A percentile compares a stretch with the other conserved stretches of the same genome.
Conservation (phyloP, 192 early-diverging fungal species). For the Hyaloraphidium curvatum region DNA sequence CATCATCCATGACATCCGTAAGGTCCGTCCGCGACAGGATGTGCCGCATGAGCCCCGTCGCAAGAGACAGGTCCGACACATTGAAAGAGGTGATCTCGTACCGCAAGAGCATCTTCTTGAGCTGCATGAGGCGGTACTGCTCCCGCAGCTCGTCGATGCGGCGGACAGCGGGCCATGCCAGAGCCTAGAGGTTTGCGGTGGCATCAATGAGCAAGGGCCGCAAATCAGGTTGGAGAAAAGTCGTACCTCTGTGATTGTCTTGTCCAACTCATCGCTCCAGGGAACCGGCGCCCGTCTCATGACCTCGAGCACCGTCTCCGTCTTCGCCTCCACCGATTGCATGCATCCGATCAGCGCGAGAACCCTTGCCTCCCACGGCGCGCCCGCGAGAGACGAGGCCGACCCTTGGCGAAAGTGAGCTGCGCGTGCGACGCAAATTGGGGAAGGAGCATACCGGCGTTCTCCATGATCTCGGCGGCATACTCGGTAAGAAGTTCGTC, state of each 20-base stretch:
- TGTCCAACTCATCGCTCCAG: conserved; percentile 32
- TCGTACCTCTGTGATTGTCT: conserved; percentile 12
- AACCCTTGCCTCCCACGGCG: conserved; percentile 37
- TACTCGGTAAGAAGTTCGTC: conserved; percentile 32
- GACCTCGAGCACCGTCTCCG: conserved; percentile 29
- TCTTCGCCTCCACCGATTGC: conserved; percentile 11
- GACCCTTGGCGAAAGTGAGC: not conserved
- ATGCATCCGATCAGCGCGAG: conserved; percentile 26
- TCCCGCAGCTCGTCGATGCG: conserved; percentile 28
- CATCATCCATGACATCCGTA: conserved; percentile 34
- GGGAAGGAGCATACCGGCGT: not conserved
- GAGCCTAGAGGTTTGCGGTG: not conserved
- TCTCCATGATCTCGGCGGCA: conserved; percentile 34
- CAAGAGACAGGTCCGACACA: conserved; percentile 32
- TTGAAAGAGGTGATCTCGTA: conserved; percentile 37
- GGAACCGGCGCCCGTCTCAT: conserved; percentile 43
- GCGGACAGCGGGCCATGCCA: conserved; percentile 1
- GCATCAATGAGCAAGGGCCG: not conserved
- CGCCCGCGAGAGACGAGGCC: no score
- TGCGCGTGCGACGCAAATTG: not conserved
- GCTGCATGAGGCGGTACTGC: conserved; percentile 38
- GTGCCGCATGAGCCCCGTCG: conserved; percentile 25
- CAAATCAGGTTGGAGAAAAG: not conserved
- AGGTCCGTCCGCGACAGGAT: conserved; percentile 25
- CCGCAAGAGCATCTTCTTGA: conserved; percentile 35